Conservation (phyloP, 2,329 filamentous ascomycete species). For the Graphium sp. region DNA sequence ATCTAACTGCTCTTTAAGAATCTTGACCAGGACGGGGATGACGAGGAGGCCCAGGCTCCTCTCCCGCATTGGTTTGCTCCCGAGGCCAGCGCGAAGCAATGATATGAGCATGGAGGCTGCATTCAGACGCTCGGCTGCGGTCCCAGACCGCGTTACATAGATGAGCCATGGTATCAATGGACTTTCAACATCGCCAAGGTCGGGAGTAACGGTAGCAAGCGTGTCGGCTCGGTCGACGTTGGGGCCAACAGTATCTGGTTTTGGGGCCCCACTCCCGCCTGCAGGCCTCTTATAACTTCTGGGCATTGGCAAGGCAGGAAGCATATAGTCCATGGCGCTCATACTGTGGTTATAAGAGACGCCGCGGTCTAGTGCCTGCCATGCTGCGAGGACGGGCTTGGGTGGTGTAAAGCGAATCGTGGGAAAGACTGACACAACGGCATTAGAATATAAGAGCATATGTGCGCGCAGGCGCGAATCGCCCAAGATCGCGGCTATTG, state of each 20-base stretch:
- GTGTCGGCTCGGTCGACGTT: constrained; percentile 13
- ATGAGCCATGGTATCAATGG: constrained; percentile 61
- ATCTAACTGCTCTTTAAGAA: constrained; percentile 23
- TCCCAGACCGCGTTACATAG: constrained; percentile 38
- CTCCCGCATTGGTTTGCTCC: constrained; percentile 42
- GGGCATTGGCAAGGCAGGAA: constrained; percentile 33
- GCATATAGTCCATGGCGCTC: constrained; percentile 47
- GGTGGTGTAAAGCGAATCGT: constrained; percentile 22
- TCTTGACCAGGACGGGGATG: constrained; percentile 50
- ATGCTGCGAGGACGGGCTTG: constrained; percentile 1
- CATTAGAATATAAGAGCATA: constrained; percentile 51
- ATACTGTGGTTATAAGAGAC: constrained; percentile 16
- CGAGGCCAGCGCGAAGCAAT: constrained; percentile 51
- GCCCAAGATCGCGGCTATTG: constrained; percentile 59
- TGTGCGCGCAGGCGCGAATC: constrained; percentile 66
- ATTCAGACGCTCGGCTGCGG: constrained; percentile 44
- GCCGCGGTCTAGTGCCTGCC: too few relatives aligned
- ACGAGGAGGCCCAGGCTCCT: constrained; percentile 48
- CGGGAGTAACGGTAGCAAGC: constrained; percentile 9
- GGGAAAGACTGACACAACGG: constrained; percentile 53
- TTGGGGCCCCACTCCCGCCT: too few relatives aligned
- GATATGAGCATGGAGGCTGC: constrained; percentile 53
- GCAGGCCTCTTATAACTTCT: background rate
- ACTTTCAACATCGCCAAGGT: constrained; percentile 30
- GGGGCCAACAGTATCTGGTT: too few relatives aligned